A percentile compares a stretch with the other conserved stretches of the same genome.
Conservation (phyloP, 2,329 filamentous ascomycete species). For the Elsinoe perseae region DNA sequence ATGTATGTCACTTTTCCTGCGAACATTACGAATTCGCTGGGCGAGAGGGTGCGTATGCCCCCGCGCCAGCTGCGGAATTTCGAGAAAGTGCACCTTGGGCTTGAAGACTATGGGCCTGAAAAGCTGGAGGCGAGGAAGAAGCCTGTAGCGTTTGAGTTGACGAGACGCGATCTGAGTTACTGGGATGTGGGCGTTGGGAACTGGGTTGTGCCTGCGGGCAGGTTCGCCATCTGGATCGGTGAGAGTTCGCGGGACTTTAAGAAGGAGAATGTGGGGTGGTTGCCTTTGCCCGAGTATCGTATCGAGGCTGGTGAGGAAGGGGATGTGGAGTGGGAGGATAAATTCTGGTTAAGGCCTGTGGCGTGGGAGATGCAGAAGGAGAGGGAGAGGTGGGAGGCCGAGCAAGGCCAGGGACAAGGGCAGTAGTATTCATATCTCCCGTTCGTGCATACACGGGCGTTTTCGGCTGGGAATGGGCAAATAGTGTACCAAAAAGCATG, state of each 20-base stretch:
- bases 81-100: conserved; percentile 34
- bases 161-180: conserved; percentile 30
- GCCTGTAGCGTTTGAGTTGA: conserved; percentile 25
- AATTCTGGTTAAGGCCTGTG: neutral
- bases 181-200: conserved; percentile 32
- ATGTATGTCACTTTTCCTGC: conserved; percentile 45
- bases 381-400: neutral
- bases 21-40: conserved; percentile 23
- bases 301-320: neutral
- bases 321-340: neutral
- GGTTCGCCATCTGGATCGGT: conserved; percentile 27
- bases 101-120: conserved; percentile 4
- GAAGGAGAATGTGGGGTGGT: conserved; percentile 3
- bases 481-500: neutral
- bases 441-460: too few relatives aligned
- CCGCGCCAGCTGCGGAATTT: conserved; percentile 39
- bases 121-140: conserved; percentile 20
- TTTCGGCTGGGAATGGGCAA: neutral
- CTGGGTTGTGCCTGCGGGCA: conserved; percentile 30
- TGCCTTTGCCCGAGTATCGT: conserved; percentile 7
- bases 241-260: conserved; percentile 25
- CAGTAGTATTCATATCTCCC: too few relatives aligned
- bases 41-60: conserved; percentile 37
- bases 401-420: neutral
- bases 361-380: neutral